phyloP scores from a whole-genome alignment of 768 basidiomycete species.

The Filobasidium wieringae region DNA sequence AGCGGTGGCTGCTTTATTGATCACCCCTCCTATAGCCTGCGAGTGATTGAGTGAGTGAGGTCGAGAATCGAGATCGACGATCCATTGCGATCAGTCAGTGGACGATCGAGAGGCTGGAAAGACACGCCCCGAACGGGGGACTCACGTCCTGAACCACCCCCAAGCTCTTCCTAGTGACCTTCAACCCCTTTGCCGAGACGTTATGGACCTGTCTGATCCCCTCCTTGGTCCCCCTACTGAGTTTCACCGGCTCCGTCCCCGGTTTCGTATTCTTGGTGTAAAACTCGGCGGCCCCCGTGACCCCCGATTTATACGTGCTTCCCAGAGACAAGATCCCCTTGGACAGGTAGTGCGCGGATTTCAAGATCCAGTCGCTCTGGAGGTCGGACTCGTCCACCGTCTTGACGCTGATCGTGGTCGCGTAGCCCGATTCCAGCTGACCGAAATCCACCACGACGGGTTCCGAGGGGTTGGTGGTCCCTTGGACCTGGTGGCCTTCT shows the following conservation, averaged over 20 bases:
- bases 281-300: slow-evolving; percentile 51
- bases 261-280: slow-evolving; percentile 54
- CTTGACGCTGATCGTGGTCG: slow-evolving; percentile 46
- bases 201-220: slow-evolving; percentile 54
- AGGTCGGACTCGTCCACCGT: slow-evolving; percentile 56
- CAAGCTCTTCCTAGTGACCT: slow-evolving; percentile 55
- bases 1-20: slow-evolving; percentile 5
- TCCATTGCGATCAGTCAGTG: too few relatives aligned
- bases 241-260: slow-evolving; percentile 47
- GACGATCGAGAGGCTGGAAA: too few relatives aligned
- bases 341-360: slow-evolving; percentile 50
- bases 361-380: slow-evolving; percentile 53
- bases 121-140: neutral
- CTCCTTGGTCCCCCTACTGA: slow-evolving; percentile 52
- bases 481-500: slow-evolving; percentile 51
- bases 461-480: slow-evolving; percentile 35
- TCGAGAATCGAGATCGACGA: neutral
- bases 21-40: slow-evolving; percentile 9
- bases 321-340: slow-evolving; percentile 59
- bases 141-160: slow-evolving; percentile 46
- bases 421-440: slow-evolving; percentile 39
- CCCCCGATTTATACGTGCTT: slow-evolving; percentile 51
- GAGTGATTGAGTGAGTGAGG: too few relatives aligned
- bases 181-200: slow-evolving; percentile 55
- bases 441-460: slow-evolving; percentile 65